Conservation (phyloP, 2,329 filamentous ascomycete genomes). For the Exophiala sp. region DNA sequence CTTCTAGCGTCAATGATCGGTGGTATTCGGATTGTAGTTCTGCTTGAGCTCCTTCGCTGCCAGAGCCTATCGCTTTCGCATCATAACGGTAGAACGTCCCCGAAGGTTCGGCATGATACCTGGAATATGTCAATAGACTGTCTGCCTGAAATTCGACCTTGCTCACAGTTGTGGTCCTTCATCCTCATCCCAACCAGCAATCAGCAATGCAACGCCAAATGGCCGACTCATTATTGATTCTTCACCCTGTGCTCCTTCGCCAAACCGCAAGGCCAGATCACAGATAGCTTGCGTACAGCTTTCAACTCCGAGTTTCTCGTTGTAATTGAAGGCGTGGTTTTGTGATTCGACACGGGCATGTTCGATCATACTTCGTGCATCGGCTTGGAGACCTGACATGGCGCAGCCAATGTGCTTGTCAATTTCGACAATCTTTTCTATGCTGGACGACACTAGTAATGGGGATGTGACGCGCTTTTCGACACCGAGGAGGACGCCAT, state of each 20-base stretch:
- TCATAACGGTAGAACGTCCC: slow-evolving; percentile 99
- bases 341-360: slow-evolving; percentile 97
- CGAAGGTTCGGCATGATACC: slow-evolving; percentile 94
- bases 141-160: background rate
- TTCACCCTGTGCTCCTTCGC: slow-evolving; percentile 94
- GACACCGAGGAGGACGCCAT: slow-evolving; percentile 93
- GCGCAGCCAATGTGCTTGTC: slow-evolving; percentile 98
- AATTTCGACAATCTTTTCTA: slow-evolving; percentile 99
- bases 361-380: slow-evolving; percentile 96
- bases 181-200: slow-evolving; percentile 96
- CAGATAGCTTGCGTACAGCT: slow-evolving; percentile 99
- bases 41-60: slow-evolving; percentile 94
- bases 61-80: slow-evolving; percentile 96
- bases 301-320: slow-evolving; percentile 90
- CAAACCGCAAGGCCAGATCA: slow-evolving; percentile 91
- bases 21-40: slow-evolving; percentile 99
- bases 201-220: slow-evolving; percentile 93
- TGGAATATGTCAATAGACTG: slow-evolving; percentile 32
- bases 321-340: slow-evolving; percentile 97
- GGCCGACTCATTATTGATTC: slow-evolving; percentile 98
- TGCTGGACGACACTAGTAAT: slow-evolving; percentile 92
- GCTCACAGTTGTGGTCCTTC: slow-evolving; percentile 74
- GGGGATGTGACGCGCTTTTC: slow-evolving; percentile 99
- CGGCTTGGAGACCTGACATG: slow-evolving; percentile 96
- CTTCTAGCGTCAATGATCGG: slow-evolving; percentile 87